Evolutionary conservation across 2,329 filamentous ascomycete genomes (phyloP).

Genomic region (Fusarium sp.): DNA sequence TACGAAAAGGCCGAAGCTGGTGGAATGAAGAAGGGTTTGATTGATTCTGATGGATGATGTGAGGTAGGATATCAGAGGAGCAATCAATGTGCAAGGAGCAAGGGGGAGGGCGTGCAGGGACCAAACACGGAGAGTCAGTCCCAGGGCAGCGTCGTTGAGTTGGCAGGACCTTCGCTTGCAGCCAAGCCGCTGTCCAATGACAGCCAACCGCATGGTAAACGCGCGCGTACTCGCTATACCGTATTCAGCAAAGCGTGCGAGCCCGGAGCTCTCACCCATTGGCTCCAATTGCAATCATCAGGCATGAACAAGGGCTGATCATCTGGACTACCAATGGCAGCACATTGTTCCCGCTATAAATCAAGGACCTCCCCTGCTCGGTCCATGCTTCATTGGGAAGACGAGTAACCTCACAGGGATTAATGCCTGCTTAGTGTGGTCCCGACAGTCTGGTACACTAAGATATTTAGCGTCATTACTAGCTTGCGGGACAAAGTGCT

Average conservation of each 20-base stretch:
- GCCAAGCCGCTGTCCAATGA: slow-evolving; percentile 44
- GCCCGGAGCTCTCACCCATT: slow-evolving; percentile 42
- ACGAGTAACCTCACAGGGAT: slow-evolving; percentile 11
- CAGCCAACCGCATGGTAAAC: slow-evolving; percentile 38
- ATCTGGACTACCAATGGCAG: slow-evolving; percentile 29
- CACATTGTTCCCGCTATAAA: not conserved
- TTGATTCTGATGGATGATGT: slow-evolving; percentile 14
- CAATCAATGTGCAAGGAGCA: not conserved
- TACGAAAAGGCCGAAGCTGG: slow-evolving; percentile 10
- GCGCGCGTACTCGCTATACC: slow-evolving; percentile 41
- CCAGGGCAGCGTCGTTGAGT: slow-evolving; percentile 32
- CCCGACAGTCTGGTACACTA: slow-evolving; percentile 50
- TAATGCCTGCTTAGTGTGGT: slow-evolving; percentile 44
- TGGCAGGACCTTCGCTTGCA: slow-evolving; percentile 45
- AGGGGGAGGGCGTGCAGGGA: slow-evolving; percentile 14
- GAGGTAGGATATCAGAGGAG: slow-evolving; percentile 13
- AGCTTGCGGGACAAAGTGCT: slow-evolving; percentile 31
- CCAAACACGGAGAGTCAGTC: not conserved
- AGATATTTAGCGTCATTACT: slow-evolving; percentile 22
- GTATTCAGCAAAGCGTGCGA: slow-evolving; percentile 18
- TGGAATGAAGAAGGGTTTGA: slow-evolving; percentile 3
- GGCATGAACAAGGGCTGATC: slow-evolving; percentile 14
- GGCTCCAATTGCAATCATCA: slow-evolving; percentile 6
- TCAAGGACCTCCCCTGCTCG: slow-evolving; percentile 22
- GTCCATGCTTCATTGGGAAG: not conserved